Conservation (phyloP, 805 yeast species). For the Wickerhamiella domercqiae region DNA sequence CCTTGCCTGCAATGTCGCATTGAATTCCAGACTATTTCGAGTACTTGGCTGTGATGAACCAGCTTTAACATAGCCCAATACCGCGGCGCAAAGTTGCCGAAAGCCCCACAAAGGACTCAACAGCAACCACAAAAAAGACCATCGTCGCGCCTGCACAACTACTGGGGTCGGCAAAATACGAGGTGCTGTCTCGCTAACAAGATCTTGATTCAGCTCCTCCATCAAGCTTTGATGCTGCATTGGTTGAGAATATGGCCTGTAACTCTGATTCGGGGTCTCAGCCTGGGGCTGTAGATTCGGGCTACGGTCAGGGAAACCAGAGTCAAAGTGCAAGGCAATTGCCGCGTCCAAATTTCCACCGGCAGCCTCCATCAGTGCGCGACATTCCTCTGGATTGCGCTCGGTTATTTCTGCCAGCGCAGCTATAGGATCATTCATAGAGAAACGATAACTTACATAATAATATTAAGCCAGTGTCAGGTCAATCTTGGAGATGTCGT, state of each 20-base stretch:
- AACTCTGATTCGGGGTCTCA: background rate
- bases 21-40: background rate
- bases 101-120: conserved; percentile 24
- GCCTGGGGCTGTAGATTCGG: background rate
- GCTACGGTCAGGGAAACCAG: background rate
- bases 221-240: no score
- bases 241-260: conserved; percentile 9
- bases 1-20: conserved; percentile 40
- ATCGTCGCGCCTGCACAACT: conserved; percentile 18
- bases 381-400: conserved; percentile 11
- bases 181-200: conserved; percentile 20
- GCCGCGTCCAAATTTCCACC: conserved; percentile 9
- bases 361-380: conserved; percentile 9
- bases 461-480: no score
- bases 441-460: no score
- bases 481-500: background rate
- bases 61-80: conserved; percentile 11
- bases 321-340: conserved; percentile 7
- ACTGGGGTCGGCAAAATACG: conserved; percentile 19
- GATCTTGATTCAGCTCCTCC: conserved; percentile 19
- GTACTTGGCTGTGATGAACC: conserved; percentile 14
- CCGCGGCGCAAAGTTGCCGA: conserved; percentile 18
- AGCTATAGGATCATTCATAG: conserved; percentile 7
- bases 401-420: conserved; percentile 12
- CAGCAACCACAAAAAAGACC: conserved; percentile 21